These are phyloP conservation scores for Myxozyma nipponensis DNA, from an alignment of 805 yeast species.

Conservation along the genomic window DNA sequence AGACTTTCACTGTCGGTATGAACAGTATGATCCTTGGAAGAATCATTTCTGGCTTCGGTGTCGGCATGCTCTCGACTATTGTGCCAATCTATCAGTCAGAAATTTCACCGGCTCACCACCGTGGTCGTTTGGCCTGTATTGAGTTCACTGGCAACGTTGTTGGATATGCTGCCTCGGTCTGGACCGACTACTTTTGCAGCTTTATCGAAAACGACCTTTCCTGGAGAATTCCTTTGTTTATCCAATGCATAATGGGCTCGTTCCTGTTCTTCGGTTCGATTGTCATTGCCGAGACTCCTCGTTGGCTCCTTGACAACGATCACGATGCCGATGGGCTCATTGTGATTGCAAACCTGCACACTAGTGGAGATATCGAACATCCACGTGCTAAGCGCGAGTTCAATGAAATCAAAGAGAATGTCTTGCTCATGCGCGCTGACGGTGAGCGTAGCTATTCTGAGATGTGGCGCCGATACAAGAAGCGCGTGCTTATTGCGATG, in stretches of 20 bases:
- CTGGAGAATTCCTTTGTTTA: constrained; percentile 75
- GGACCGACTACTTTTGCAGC: constrained; percentile 80
- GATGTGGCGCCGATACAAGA: constrained; percentile 71
- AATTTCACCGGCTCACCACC: constrained; percentile 78
- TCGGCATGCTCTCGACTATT: constrained; percentile 76
- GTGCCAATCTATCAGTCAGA: constrained; percentile 88
- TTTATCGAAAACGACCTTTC: constrained; percentile 56
- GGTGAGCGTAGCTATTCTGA: constrained; percentile 73
- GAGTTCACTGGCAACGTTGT: constrained; percentile 83
- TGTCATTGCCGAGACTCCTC: constrained; percentile 79
- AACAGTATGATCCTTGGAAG: constrained; percentile 65
- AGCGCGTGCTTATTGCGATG: constrained; percentile 81
- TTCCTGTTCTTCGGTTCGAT: constrained; percentile 69
- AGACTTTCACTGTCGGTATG: constrained; percentile 57
- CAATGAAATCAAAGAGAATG: constrained; percentile 76
- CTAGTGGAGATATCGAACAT: constrained; percentile 70
- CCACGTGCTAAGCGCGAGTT: constrained; percentile 68
- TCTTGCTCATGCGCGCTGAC: constrained; percentile 69
- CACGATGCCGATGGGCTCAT: constrained; percentile 74
- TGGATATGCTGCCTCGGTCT: constrained; percentile 78
- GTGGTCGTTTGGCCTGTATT: constrained; percentile 81
- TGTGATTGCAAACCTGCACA: constrained; percentile 77
- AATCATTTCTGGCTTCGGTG: constrained; percentile 78
- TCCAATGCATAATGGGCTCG: constrained; percentile 72
- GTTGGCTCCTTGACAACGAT: constrained; percentile 85